Conservation (phyloP, 805 yeast genomes). For the Jamesozyma spencerorum region DNA sequence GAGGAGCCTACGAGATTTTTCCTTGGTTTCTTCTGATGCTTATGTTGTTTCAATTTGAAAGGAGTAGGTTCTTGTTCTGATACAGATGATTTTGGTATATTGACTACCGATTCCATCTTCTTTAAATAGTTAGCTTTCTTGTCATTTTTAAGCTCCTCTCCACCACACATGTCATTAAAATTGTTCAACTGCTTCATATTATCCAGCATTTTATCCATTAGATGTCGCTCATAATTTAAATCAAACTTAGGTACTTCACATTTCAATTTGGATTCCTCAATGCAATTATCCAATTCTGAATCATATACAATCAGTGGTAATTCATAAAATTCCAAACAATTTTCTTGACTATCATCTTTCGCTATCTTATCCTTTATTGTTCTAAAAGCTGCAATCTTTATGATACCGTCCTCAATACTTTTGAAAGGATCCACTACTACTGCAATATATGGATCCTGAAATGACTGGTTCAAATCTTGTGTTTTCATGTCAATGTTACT, state of each 20-base stretch:
- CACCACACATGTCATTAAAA: conserved; percentile 8
- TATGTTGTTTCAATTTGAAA: too few relatives aligned
- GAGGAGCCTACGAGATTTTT: conserved; percentile 10
- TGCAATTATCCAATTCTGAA: conserved; percentile 14
- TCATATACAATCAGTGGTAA: conserved; percentile 14
- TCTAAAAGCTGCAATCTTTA: conserved; percentile 85
- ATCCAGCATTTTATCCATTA: conserved; percentile 17
- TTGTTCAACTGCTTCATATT: conserved; percentile 19
- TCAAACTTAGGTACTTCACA: conserved; percentile 7
- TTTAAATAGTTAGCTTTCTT: too few relatives aligned
- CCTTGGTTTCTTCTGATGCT: too few relatives aligned
- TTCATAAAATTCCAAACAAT: conserved; percentile 14
- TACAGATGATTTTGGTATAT: not conserved
- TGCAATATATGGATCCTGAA: conserved; percentile 88
- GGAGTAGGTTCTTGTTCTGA: not conserved
- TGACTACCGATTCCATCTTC: not conserved
- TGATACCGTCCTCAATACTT: conserved; percentile 49
- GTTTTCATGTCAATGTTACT: conserved; percentile 90
- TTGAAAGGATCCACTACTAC: conserved; percentile 78
- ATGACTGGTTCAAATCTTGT: conserved; percentile 72
- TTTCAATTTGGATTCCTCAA: conserved; percentile 8
- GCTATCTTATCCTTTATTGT: conserved; percentile 40
- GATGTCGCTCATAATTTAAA: conserved; percentile 5
- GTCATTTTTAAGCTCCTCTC: too few relatives aligned
- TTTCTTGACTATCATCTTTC: not conserved